Conservation (phyloP, 371 early-diverging fungal species). For the Syncephalis plumigaleata region DNA sequence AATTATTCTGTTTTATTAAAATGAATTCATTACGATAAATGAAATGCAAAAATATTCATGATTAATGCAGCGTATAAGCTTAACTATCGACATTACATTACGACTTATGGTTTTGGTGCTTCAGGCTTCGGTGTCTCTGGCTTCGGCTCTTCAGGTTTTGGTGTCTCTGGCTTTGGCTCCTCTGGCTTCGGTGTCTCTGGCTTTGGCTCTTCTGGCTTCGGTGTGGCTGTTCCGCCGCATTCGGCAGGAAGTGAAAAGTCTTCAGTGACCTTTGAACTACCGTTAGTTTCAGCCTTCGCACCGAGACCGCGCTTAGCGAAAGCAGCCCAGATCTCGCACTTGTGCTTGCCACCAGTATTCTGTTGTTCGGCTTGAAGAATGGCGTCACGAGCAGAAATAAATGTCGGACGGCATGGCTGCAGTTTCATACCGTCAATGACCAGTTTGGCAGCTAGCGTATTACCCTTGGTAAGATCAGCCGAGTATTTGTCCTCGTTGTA, state of each 20-base stretch:
- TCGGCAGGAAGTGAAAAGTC: slow-evolving; percentile 29
- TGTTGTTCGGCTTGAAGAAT: slow-evolving; percentile 49
- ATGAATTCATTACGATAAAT: no score
- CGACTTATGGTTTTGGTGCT: no score
- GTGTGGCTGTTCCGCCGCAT: slow-evolving; percentile 8
- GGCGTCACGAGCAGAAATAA: slow-evolving; percentile 73
- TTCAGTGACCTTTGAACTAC: slow-evolving; percentile 15
- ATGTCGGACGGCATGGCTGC: slow-evolving; percentile 80
- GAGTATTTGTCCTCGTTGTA: slow-evolving; percentile 25
- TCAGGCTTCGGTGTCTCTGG: no score
- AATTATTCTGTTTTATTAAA: no score
- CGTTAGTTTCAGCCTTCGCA: slow-evolving; percentile 18
- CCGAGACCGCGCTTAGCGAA: slow-evolving; percentile 89
- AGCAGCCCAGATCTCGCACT: slow-evolving; percentile 66
- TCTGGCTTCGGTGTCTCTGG: no score
- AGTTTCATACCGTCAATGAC: slow-evolving; percentile 87
- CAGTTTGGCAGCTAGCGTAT: slow-evolving; percentile 66
- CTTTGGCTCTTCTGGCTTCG: no score
- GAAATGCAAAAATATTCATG: no score
- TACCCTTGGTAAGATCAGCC: slow-evolving; percentile 29
- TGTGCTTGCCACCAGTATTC: slow-evolving; percentile 56
- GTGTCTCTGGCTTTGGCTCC: no score
- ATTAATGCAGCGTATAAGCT: no score
- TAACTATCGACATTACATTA: no score
- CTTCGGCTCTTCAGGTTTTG: no score